Evolutionary conservation across 2,329 filamentous ascomycete species (phyloP), one percentile per base, ranked within the genome.

Genomic region (Keithomyces neogunnii): DNA sequence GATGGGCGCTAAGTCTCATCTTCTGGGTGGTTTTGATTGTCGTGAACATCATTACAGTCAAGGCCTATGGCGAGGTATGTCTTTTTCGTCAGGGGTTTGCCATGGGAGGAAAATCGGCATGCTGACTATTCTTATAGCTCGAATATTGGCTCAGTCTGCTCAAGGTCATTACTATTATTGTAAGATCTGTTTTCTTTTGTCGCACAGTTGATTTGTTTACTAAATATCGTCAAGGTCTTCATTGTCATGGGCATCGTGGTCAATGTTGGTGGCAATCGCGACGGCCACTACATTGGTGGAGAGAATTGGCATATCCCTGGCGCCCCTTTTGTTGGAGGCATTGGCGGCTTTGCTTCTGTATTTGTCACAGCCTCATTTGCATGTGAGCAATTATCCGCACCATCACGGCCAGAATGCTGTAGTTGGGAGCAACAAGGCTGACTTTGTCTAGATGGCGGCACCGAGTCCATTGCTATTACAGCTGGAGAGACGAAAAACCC

Each of bases 401-500:
- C 19, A 19, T 19, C 19, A 19, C 19, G 19, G 19, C 4, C 31
- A 29, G 26, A 40, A 33, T 32, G 40, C 19, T 19, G 19, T 19
- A 19, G 19, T 47, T 26, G 35, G 3, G 28, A 26, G 6, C 40
- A 44, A 30, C 5, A 30, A 28, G 11, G n/a, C 51, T 43, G 5
- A 38, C 7, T 13, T 26, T 28, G 10, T 33, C 36, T 28, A 68
- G 65, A 67, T 35, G 65, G 66, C 35, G 82, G 81, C 49, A 84
- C 80, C 2, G 82, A 85, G 63, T 80, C 76, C 35, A 83, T 85
- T 47, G 81, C 80, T 48, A 81, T 85, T 52, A 84, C 82, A 0
- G 82, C 82, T 1, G 82, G 82, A 43, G 82, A 86, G 63, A 85
- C 82, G 2, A 80, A 77, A 57, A 73, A 85, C 56, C 82, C 83